Conservation (phyloP, 768 basidiomycete genomes). For the Mycena pura region DNA sequence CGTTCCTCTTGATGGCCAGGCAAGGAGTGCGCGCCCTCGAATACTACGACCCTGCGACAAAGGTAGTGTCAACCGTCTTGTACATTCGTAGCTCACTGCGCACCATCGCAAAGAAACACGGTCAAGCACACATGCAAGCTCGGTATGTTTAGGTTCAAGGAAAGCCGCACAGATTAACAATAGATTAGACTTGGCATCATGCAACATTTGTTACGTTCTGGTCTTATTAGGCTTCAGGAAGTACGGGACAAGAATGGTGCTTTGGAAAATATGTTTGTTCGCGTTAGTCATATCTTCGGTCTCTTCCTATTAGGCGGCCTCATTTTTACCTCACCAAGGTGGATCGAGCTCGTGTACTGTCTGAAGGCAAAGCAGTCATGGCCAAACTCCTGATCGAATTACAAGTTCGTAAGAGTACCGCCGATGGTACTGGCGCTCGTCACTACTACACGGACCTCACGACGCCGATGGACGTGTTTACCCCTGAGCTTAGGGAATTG, state of each 20-base stretch:
- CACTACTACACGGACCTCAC: slow-evolving; percentile 83
- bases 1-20: slow-evolving; percentile 87
- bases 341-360: slow-evolving; percentile 71
- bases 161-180: not conserved
- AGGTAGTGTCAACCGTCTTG: too few relatives aligned
- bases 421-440: slow-evolving; percentile 81
- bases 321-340: slow-evolving; percentile 50
- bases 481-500: slow-evolving; percentile 78
- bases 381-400: slow-evolving; percentile 81
- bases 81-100: too few relatives aligned
- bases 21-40: slow-evolving; percentile 81
- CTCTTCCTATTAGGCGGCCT: not conserved
- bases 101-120: slow-evolving; percentile 82
- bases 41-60: slow-evolving; percentile 80
- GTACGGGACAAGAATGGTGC: slow-evolving; percentile 61
- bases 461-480: slow-evolving; percentile 56
- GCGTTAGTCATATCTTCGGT: slow-evolving; percentile 48
- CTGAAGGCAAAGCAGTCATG: slow-evolving; percentile 67
- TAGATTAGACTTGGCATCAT: slow-evolving; percentile 80
- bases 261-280: slow-evolving; percentile 73
- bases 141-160: slow-evolving; percentile 52
- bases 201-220: slow-evolving; percentile 74
- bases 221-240: slow-evolving; percentile 74
- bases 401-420: slow-evolving; percentile 86
- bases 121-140: slow-evolving; percentile 92